phyloP scores from a whole-genome alignment of 441 rosid genomes.

The Populus hybrid region DNA sequence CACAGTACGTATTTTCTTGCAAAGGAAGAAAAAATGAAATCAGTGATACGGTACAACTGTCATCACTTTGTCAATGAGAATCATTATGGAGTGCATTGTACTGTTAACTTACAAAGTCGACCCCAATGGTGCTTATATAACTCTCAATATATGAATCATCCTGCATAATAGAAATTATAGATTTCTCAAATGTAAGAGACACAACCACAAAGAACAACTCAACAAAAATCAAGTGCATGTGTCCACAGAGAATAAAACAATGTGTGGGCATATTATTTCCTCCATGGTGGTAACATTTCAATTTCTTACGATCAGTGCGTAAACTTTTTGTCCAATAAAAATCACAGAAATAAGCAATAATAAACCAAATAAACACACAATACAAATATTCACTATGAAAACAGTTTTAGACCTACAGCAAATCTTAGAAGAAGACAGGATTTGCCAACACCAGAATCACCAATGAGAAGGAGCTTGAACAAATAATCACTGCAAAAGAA shows the following conservation, averaged over 20 bases:
- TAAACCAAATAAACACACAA: background rate
- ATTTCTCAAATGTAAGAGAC: background rate
- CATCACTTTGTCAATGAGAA: background rate
- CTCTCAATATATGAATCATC: conserved; percentile 95
- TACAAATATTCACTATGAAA: background rate
- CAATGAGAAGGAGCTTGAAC: background rate
- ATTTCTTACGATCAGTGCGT: background rate
- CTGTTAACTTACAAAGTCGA: conserved; percentile 73
- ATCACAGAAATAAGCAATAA: background rate
- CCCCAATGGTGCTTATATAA: conserved; percentile 97
- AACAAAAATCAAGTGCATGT: background rate
- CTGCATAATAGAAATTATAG: conserved; percentile 29
- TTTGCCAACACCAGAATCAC: conserved; percentile 18
- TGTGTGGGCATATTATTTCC: background rate
- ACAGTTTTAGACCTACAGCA: conserved; percentile 3
- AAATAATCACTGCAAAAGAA: background rate
- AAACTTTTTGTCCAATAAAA: background rate
- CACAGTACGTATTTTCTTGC: conserved; percentile 91
- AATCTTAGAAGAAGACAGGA: conserved; percentile 21
- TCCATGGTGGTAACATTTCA: background rate
- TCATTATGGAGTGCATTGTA: background rate
- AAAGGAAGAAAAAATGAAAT: conserved; percentile 4
- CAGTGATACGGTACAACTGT: background rate
- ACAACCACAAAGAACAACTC: background rate
- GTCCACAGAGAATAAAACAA: background rate